Evolutionary conservation across 306 rosid species (phyloP).

Genomic region (Neltuma alba): DNA sequence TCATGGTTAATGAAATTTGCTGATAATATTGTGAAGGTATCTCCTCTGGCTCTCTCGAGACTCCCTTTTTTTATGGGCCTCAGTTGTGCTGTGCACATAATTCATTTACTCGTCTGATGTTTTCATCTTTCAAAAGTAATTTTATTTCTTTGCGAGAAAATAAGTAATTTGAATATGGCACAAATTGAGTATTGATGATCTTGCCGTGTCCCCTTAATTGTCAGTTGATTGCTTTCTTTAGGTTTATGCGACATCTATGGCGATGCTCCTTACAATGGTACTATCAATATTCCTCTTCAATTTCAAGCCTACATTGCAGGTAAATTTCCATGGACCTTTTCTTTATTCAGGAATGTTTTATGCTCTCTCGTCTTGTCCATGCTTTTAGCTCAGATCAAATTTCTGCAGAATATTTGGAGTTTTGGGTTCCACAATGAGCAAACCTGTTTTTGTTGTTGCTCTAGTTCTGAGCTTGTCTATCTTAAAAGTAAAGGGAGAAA

Average conservation of each 20-base stretch:
- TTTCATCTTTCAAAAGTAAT: not conserved
- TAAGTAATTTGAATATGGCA: not conserved
- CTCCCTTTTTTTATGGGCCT: not conserved
- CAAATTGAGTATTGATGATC: not conserved
- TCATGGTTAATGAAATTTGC: constrained; percentile 79
- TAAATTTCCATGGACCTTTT: constrained; percentile 28
- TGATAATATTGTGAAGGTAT: constrained; percentile 71
- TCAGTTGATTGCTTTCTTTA: constrained; percentile 25
- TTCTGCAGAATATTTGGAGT: not conserved
- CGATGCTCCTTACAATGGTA: constrained; percentile 68
- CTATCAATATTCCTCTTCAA: constrained; percentile 63
- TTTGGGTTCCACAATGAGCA: not conserved
- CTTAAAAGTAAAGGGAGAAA: not conserved
- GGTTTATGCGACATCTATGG: constrained; percentile 82
- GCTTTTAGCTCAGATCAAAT: not conserved
- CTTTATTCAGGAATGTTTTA: not conserved
- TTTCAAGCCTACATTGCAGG: constrained; percentile 70
- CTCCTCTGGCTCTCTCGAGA: not conserved
- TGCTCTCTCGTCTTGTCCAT: not conserved
- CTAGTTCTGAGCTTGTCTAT: not conserved
- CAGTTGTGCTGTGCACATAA: not conserved
- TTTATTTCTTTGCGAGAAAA: not conserved
- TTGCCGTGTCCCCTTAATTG: not conserved
- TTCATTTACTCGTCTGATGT: not conserved
- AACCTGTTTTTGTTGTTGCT: not conserved